Evolutionary conservation across 331 rosid genomes (phyloP).

Genomic region (Rosa hybrid): DNA sequence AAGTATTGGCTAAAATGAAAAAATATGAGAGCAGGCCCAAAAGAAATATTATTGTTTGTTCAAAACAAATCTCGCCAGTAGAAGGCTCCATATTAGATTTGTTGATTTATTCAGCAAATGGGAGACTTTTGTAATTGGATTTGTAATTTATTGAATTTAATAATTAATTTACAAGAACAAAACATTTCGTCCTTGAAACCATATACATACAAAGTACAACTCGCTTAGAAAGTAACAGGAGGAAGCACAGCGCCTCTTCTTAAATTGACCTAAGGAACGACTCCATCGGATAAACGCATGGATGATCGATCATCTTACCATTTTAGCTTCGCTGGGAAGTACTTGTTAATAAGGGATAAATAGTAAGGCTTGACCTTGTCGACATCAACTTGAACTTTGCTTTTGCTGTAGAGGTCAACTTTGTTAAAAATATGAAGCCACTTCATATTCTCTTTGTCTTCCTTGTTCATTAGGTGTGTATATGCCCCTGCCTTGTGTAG

Average conservation of each 20-base stretch:
- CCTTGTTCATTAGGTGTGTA: constrained; percentile 6
- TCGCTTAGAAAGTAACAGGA: not conserved
- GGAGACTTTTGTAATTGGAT: no score
- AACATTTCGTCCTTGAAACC: not conserved
- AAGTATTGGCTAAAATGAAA: no score
- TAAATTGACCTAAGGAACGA: not conserved
- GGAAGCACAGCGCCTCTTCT: not conserved
- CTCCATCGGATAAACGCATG: not conserved
- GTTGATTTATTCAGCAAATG: not conserved
- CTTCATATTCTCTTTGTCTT: constrained; percentile 3
- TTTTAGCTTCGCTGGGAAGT: constrained; percentile 3
- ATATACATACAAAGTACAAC: not conserved
- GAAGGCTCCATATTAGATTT: not conserved
- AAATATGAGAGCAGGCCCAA: no score
- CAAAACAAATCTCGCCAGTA: no score
- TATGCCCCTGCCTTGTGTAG: not conserved
- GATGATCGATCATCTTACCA: not conserved
- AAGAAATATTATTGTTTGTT: no score
- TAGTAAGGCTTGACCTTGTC: not conserved
- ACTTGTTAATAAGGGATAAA: not conserved
- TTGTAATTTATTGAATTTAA: no score
- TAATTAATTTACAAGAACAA: no score
- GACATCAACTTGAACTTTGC: not conserved
- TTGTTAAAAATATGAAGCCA: constrained; percentile 3
- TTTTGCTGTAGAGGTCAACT: constrained; percentile 2